These are phyloP conservation scores for Lenzites betulinus DNA, from an alignment of 768 basidiomycete genomes.

Conservation along the genomic window DNA sequence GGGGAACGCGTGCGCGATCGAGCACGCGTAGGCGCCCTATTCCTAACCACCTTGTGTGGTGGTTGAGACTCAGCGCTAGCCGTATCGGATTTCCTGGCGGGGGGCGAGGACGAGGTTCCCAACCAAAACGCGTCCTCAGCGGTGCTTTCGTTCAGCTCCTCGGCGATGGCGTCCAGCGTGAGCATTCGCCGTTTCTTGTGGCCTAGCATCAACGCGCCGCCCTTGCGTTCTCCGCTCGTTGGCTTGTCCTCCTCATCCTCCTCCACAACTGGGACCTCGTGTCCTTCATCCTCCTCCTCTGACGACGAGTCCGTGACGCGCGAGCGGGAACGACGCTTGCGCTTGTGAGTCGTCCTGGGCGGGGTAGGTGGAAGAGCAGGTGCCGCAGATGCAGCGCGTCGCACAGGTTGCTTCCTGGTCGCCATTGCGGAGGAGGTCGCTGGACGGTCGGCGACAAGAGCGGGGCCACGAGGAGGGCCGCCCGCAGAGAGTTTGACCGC, in stretches of 20 bases:
- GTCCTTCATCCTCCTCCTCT: conserved; percentile 28
- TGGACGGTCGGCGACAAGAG: not conserved
- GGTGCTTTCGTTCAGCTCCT: conserved; percentile 28
- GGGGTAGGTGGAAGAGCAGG: conserved; percentile 21
- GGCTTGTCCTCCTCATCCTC: conserved; percentile 31
- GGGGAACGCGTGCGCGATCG: conserved; percentile 30
- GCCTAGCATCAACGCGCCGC: conserved; percentile 29
- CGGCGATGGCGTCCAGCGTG: conserved; percentile 30
- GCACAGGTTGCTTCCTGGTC: conserved; percentile 8
- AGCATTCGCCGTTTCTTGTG: conserved; percentile 30
- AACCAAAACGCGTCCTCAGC: conserved; percentile 35
- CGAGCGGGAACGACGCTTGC: conserved; percentile 33
- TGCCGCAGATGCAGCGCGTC: conserved; percentile 17
- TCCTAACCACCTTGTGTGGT: conserved; percentile 13
- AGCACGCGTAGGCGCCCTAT: conserved; percentile 16
- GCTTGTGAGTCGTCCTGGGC: conserved; percentile 23
- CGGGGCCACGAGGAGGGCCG: conserved; percentile 10
- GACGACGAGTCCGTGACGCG: conserved; percentile 48
- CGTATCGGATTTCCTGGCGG: not conserved
- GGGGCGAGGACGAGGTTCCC: conserved; percentile 7
- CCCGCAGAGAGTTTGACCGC: conserved; percentile 12
- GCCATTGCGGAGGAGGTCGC: conserved; percentile 10
- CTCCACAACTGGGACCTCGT: conserved; percentile 29
- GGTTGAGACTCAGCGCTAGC: conserved; percentile 3
- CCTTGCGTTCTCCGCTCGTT: conserved; percentile 28